Evolutionary conservation across 129 eudicot species (phyloP).

Genomic region (Flaveria trinervia): DNA sequence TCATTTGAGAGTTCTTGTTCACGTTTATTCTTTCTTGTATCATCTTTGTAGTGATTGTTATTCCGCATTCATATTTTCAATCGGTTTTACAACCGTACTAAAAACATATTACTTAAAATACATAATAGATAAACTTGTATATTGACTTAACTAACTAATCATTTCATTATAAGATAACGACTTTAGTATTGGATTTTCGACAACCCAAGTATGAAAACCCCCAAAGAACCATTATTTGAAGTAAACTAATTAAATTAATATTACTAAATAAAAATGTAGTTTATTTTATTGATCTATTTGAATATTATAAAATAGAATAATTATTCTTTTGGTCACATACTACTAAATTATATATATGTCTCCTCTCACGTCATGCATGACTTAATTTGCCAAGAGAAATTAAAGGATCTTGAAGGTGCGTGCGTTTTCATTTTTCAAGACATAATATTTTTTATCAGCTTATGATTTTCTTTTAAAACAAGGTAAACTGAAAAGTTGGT

Average conservation of each 20-base stretch:
- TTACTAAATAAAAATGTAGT: background rate
- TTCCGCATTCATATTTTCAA: too few species aligned
- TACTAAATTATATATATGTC: slow-evolving; percentile 19
- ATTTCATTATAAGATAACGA: background rate
- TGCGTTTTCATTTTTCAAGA: too few species aligned
- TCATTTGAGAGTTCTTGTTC: too few species aligned
- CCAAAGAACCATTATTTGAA: background rate
- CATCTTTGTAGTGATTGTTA: too few species aligned
- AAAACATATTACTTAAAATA: background rate
- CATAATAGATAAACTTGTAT: background rate
- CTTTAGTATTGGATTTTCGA: background rate
- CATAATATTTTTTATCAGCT: too few species aligned
- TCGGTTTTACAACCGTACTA: too few species aligned
- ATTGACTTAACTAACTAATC: slow-evolving; percentile 5
- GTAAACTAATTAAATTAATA: background rate
- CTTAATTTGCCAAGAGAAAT: background rate
- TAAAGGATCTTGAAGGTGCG: background rate
- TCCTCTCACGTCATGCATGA: slow-evolving; percentile 38
- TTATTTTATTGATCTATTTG: background rate
- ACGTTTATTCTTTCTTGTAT: too few species aligned
- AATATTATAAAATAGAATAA: background rate
- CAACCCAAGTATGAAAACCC: background rate
- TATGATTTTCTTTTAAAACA: too few species aligned
- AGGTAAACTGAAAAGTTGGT: too few species aligned
- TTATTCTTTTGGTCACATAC: slow-evolving; percentile 18